phyloP scores from a whole-genome alignment of 1,139 yeast species.

The Candida sojae region DNA sequence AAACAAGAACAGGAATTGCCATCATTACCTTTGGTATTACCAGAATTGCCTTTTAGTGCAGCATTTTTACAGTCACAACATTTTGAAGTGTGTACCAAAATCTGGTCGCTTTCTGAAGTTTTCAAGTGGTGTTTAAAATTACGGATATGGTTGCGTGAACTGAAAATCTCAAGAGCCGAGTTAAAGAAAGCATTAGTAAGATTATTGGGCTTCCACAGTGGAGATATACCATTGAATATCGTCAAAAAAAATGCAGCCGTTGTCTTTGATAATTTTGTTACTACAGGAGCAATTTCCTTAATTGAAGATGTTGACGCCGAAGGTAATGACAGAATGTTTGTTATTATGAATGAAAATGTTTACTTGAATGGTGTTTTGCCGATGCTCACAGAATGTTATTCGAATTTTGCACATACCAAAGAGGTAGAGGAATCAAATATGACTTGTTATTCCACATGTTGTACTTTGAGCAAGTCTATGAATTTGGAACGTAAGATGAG shows the following conservation, averaged over 20 bases:
- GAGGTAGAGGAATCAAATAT: constrained; percentile 15
- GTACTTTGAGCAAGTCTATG: constrained; percentile 37
- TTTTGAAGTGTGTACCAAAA: constrained; percentile 37
- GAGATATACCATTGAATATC: constrained; percentile 54
- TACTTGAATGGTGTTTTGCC: constrained; percentile 39
- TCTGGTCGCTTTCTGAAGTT: constrained; percentile 42
- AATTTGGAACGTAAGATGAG: constrained; percentile 38
- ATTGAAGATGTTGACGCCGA: constrained; percentile 12
- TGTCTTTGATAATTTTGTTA: constrained; percentile 48
- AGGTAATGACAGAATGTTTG: constrained; percentile 21
- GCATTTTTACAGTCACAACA: constrained; percentile 51
- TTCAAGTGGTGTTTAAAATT: constrained; percentile 54
- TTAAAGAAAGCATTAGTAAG: constrained; percentile 53
- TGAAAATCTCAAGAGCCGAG: constrained; percentile 48
- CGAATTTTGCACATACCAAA: constrained; percentile 25
- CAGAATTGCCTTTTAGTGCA: constrained; percentile 58
- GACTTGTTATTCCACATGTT: constrained; percentile 41
- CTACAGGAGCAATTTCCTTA: constrained; percentile 44
- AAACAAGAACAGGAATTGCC: constrained; percentile 35
- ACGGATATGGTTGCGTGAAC: constrained; percentile 55
- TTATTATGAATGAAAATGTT: constrained; percentile 23
- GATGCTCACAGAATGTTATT: constrained; percentile 40
- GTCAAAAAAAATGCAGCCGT: constrained; percentile 59
- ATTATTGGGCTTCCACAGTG: constrained; percentile 51
- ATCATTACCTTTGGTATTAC: constrained; percentile 55